Evolutionary conservation across 2,329 filamentous ascomycete species (phyloP).

Genomic region (Ilyonectria robusta): DNA sequence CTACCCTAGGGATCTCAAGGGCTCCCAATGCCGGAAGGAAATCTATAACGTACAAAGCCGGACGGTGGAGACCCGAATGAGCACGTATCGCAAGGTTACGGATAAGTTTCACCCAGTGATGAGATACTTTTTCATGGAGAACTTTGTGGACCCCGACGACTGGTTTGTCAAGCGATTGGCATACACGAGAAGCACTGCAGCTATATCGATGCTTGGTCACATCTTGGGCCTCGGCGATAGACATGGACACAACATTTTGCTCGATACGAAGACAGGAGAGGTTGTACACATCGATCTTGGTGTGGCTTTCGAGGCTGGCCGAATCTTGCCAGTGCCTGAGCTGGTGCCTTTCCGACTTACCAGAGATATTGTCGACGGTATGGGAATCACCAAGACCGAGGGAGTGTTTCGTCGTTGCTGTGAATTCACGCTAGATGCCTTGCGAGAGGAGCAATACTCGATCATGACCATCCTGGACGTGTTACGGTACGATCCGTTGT

Average conservation of each 20-base stretch:
- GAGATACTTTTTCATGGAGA: constrained; percentile 97
- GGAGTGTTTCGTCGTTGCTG: constrained; percentile 98
- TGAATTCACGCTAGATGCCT: constrained; percentile 94
- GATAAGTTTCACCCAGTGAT: constrained; percentile 92
- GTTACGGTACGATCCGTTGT: constrained; percentile 95
- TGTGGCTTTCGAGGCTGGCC: constrained; percentile 96
- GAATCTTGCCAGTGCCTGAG: constrained; percentile 95
- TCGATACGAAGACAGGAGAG: constrained; percentile 91
- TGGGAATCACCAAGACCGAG: constrained; percentile 95
- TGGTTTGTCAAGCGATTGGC: constrained; percentile 93
- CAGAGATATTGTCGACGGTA: constrained; percentile 94
- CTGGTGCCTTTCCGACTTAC: constrained; percentile 96
- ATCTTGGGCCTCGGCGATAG: constrained; percentile 93
- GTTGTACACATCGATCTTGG: constrained; percentile 97
- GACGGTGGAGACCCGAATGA: constrained; percentile 78
- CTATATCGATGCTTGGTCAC: constrained; percentile 95
- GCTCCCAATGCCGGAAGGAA: constrained; percentile 81
- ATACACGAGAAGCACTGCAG: constrained; percentile 93
- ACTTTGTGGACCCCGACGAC: constrained; percentile 92
- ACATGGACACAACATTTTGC: constrained; percentile 96
- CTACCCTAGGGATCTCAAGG: constrained; percentile 86
- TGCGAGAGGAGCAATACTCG: constrained; percentile 94
- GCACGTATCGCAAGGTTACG: constrained; percentile 82
- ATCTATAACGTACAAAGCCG: constrained; percentile 82
- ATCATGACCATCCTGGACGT: constrained; percentile 99